Evolutionary conservation across 441 rosid genomes (phyloP).

Genomic region (Corymbia calophylla): DNA sequence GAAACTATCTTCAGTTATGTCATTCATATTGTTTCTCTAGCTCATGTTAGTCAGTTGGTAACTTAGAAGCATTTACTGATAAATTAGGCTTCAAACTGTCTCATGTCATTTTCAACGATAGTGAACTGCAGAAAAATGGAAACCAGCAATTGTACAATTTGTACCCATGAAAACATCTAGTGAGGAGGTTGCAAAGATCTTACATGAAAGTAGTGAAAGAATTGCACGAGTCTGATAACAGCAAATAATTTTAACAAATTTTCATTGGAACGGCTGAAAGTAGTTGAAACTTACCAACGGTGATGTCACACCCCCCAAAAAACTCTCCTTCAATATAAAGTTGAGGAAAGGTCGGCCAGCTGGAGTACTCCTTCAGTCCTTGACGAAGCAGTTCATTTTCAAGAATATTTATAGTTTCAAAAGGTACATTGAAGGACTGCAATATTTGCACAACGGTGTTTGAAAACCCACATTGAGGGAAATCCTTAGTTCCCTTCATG

Average conservation of each 20-base stretch:
- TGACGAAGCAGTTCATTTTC: constrained; percentile 82
- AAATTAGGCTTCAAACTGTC: neutral
- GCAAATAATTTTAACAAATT: neutral
- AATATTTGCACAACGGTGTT: constrained; percentile 86
- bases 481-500: constrained; percentile 87
- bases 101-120: neutral
- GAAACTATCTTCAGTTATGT: neutral
- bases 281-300: constrained; percentile 45
- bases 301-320: constrained; percentile 90
- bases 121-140: neutral
- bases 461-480: constrained; percentile 93
- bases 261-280: neutral
- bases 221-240: neutral
- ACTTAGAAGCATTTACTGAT: neutral
- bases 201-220: neutral
- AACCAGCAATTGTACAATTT: neutral
- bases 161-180: neutral
- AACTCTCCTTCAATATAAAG: constrained; percentile 89
- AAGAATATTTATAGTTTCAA: constrained; percentile 64
- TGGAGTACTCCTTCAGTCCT: constrained; percentile 85
- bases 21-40: neutral
- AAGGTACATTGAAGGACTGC: constrained; percentile 59
- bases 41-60: neutral
- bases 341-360: constrained; percentile 95
- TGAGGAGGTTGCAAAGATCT: neutral